These are phyloP conservation scores for Rachicladosporium sp. DNA, from an alignment of 2,329 filamentous ascomycete species.

Conservation along the genomic window DNA sequence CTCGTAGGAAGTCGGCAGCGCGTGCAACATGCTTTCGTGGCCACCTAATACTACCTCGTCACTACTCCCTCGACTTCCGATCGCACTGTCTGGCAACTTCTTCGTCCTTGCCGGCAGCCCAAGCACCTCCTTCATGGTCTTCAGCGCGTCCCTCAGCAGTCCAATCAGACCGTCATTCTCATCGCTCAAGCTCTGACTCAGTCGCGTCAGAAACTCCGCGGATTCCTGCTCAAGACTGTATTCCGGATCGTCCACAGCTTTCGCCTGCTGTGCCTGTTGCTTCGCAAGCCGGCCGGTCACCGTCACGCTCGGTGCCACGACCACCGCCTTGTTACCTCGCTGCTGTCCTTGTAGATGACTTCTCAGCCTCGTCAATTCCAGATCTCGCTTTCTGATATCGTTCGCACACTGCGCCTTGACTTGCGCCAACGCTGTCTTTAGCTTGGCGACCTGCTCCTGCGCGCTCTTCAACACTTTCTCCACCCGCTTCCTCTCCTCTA, in stretches of 20 bases:
- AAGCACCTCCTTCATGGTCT: conserved; percentile 54
- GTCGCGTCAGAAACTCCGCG: conserved; percentile 75
- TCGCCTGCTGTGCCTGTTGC: conserved; percentile 24
- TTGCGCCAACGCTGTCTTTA: conserved; percentile 70
- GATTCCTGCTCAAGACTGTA: conserved; percentile 76
- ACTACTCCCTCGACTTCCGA: conserved; percentile 19
- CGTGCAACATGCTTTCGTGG: conserved; percentile 26
- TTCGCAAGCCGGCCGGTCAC: conserved; percentile 39
- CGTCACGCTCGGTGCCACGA: conserved; percentile 37
- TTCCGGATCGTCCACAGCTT: conserved; percentile 40
- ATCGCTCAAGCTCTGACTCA: conserved; percentile 73
- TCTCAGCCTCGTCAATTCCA: conserved; percentile 80
- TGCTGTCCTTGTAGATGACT: conserved; percentile 62
- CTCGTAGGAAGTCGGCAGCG: conserved; percentile 51
- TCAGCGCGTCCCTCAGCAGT: conserved; percentile 58
- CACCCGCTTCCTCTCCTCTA: conserved; percentile 70
- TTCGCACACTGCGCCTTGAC: conserved; percentile 78
- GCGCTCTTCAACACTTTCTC: conserved; percentile 62
- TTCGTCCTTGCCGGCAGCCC: conserved; percentile 33
- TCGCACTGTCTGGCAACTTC: conserved; percentile 19
- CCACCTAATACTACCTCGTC: conserved; percentile 11
- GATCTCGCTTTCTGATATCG: conserved; percentile 79
- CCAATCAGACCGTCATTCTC: conserved; percentile 77
- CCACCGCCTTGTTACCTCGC: conserved; percentile 33
- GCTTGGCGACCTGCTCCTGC: conserved; percentile 69